Evolutionary conservation across 2,329 filamentous ascomycete species (phyloP).

Genomic region (Aspergillus persii): DNA sequence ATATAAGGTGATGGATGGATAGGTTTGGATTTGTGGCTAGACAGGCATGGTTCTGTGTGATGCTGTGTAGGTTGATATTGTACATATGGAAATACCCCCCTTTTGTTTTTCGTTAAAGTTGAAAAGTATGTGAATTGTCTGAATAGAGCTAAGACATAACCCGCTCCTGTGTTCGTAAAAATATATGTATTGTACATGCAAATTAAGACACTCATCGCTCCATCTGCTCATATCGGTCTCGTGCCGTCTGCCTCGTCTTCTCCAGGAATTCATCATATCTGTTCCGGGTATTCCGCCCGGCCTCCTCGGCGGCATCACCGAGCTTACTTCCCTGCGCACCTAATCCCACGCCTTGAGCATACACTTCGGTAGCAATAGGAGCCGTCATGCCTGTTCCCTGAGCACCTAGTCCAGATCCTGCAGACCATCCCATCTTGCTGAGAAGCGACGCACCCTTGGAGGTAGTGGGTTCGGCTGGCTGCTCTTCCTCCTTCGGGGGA

Average conservation of each 20-base stretch:
- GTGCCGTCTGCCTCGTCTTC: constrained; percentile 46
- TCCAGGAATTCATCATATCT: constrained; percentile 50
- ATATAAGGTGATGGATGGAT: no score
- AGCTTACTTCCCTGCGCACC: constrained; percentile 50
- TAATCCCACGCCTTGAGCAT: constrained; percentile 50
- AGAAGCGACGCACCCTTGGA: constrained; percentile 53
- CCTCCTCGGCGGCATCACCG: constrained; percentile 49
- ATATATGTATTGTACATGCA: background rate
- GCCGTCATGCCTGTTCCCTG: constrained; percentile 49
- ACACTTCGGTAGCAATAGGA: constrained; percentile 49
- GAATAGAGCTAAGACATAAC: background rate
- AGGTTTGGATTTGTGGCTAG: background rate
- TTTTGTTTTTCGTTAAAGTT: background rate
- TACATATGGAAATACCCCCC: constrained; percentile 5
- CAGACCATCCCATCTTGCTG: constrained; percentile 52
- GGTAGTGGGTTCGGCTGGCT: constrained; percentile 26
- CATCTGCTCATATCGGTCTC: constrained; percentile 49
- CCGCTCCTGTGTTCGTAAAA: background rate
- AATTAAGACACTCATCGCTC: constrained; percentile 7
- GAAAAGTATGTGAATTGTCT: background rate
- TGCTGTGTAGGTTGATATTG: background rate
- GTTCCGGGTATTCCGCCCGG: constrained; percentile 47
- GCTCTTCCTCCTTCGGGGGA: constrained; percentile 31
- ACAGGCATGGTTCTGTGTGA: background rate
- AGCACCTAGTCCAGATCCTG: constrained; percentile 48